A percentile compares a stretch with the other conserved stretches of the same genome.
Evolutionary conservation across 2,329 filamentous ascomycete genomes (phyloP).

Genomic region (Rutstroemia sydowiana): DNA sequence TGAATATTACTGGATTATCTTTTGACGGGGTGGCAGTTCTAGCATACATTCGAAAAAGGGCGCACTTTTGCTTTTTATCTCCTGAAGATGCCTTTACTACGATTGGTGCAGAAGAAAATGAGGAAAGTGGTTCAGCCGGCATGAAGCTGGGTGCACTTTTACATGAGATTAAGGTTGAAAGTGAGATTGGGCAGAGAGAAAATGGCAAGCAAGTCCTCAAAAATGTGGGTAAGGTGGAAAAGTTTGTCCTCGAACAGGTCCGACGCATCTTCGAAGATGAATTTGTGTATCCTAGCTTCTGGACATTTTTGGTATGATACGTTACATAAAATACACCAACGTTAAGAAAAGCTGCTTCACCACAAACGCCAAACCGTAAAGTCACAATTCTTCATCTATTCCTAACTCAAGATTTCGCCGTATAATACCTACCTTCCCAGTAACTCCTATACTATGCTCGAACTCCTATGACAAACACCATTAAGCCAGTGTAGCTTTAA

Average conservation of each 20-base stretch:
- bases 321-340: background rate
- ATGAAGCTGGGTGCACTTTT: constrained; percentile 65
- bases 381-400: background rate
- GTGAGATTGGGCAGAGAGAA: constrained; percentile 90
- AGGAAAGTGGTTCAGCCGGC: constrained; percentile 21
- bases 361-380: constrained; percentile 17
- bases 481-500: constrained; percentile 50
- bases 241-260: constrained; percentile 94
- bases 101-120: constrained; percentile 35
- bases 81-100: constrained; percentile 81
- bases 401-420: background rate
- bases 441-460: background rate
- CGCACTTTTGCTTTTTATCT: constrained; percentile 91
- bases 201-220: constrained; percentile 91
- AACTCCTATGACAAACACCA: background rate
- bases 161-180: constrained; percentile 92
- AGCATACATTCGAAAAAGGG: constrained; percentile 79
- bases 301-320: constrained; percentile 80
- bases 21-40: constrained; percentile 94
- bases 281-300: constrained; percentile 96
- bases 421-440: background rate
- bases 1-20: constrained; percentile 89
- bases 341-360: constrained; percentile 8
- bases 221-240: constrained; percentile 97
- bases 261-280: constrained; percentile 97